Percentiles rank a stretch among this genome's conserved stretches.
Evolutionary conservation across 73 alveolate species (phyloP).

Genomic region (Paramecium sonneborni): DNA sequence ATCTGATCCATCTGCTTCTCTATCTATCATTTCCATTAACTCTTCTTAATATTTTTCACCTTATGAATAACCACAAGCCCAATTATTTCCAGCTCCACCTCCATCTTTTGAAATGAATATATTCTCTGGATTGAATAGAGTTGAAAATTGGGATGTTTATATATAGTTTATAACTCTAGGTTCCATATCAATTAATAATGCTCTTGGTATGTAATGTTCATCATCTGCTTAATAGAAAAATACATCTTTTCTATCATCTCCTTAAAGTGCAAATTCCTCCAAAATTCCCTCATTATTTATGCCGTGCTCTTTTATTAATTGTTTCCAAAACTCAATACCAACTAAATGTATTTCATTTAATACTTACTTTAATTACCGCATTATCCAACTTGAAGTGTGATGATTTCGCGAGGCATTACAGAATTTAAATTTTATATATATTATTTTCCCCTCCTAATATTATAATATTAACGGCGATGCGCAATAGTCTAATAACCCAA

Average conservation of each 20-base stretch:
- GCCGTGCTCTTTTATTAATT: slow-evolving; percentile 98
- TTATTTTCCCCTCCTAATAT: neutral
- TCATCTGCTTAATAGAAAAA: slow-evolving; percentile 99
- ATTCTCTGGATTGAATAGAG: slow-evolving; percentile 98
- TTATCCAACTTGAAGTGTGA: slow-evolving; percentile 99
- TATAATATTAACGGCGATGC: slow-evolving; percentile 53
- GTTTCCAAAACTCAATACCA: slow-evolving; percentile 99
- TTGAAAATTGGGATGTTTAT: slow-evolving; percentile 82
- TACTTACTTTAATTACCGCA: slow-evolving; percentile 97
- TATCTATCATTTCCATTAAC: slow-evolving; percentile 97
- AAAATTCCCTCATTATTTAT: slow-evolving; percentile 95
- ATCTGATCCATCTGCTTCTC: slow-evolving; percentile 99
- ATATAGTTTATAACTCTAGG: slow-evolving; percentile 93
- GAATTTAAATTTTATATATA: neutral
- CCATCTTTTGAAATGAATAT: slow-evolving; percentile 95
- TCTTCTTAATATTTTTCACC: slow-evolving; percentile 97
- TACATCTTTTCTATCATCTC: slow-evolving; percentile 98
- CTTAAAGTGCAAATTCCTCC: slow-evolving; percentile 92
- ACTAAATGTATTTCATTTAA: slow-evolving; percentile 60
- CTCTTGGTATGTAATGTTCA: slow-evolving; percentile 99
- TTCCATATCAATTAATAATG: slow-evolving; percentile 97
- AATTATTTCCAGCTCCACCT: slow-evolving; percentile 99
- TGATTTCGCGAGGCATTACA: slow-evolving; percentile 99
- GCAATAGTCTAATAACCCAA: slow-evolving; percentile 1
- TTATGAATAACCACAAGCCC: slow-evolving; percentile 97